Evolutionary conservation across 2,329 filamentous ascomycete species (phyloP), one percentile per base, ranked within the genome.

Genomic region (Grosmannia serpens): DNA sequence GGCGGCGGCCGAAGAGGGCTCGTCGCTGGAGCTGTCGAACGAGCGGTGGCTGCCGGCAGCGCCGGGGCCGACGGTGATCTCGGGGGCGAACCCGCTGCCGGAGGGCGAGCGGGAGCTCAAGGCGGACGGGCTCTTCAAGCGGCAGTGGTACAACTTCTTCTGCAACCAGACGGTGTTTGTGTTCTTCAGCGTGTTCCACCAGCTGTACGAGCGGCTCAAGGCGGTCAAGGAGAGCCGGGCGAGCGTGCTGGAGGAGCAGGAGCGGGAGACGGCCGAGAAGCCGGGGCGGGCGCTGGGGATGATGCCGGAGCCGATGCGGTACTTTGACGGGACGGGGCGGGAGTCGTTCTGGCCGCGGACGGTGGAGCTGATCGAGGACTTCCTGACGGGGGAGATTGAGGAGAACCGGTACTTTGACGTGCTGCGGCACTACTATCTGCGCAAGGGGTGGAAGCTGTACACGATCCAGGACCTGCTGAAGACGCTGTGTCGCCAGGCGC

Each of bases 131-230:
- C 85, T 88, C 59, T 95, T 94, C 72, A 80, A 81, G 64, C 88
- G 91, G 53, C 84, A 85, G 13, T 85, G 83, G 72, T 95, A 90
- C 75, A 92, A 92, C 69, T 84, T 97, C 69, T 99, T 95, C 75
- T 87, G 86, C 70, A 97, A 96, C 70, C 83, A 90, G 66, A 89
- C 87, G 4, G 86, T 99, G 60, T 96, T 91, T 69, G 91, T 94
- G 72, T 97, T 99, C 78, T 88, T 99, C 75, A 89, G 87, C 65
- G 86, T 96, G 61, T 94, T 99, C 70, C 85, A 96, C 68, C 88
- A 87, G n/a, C 77, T 99, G 6, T 97, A 96, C 73, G 83, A 85
- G 66, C 85, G 94, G 47, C 79, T 99, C 17, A 78, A 87, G 62
- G 87, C 88, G 61, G 84, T 97, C 70, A 97, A 97, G 75, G 79